A percentile compares a stretch with the other conserved stretches of the same genome.
Evolutionary conservation across 192 early-diverging fungal species (phyloP).

Genomic region (Cetraspora pellucida): DNA sequence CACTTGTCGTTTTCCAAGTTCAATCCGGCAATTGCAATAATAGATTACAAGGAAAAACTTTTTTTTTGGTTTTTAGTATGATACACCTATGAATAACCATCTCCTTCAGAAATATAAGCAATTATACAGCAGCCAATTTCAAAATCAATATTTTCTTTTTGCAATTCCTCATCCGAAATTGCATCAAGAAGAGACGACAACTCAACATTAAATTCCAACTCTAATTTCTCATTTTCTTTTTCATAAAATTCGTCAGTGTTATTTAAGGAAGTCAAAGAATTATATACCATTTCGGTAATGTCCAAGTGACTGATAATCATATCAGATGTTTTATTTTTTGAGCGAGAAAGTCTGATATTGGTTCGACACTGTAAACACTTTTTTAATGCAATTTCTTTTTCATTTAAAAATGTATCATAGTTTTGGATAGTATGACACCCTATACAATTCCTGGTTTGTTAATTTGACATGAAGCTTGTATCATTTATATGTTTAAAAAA

Average conservation of each 20-base stretch:
- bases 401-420: neutral
- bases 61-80: neutral
- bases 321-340: neutral
- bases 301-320: neutral
- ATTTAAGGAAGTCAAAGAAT: neutral
- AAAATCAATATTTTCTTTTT: neutral
- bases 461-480: too few relatives aligned
- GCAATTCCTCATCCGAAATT: neutral
- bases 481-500: too few relatives aligned
- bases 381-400: neutral
- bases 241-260: neutral
- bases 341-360: too few relatives aligned
- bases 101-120: neutral
- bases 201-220: neutral
- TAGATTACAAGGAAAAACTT: neutral
- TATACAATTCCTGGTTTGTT: neutral
- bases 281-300: neutral
- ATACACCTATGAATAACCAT: neutral
- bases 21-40: neutral
- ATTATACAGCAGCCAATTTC: neutral
- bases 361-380: neutral
- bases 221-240: neutral
- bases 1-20: too few relatives aligned
- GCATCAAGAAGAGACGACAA: neutral
- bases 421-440: neutral